Conservation (phyloP, 495 filamentous ascomycete genomes). For the Chaetomium fimeti region DNA sequence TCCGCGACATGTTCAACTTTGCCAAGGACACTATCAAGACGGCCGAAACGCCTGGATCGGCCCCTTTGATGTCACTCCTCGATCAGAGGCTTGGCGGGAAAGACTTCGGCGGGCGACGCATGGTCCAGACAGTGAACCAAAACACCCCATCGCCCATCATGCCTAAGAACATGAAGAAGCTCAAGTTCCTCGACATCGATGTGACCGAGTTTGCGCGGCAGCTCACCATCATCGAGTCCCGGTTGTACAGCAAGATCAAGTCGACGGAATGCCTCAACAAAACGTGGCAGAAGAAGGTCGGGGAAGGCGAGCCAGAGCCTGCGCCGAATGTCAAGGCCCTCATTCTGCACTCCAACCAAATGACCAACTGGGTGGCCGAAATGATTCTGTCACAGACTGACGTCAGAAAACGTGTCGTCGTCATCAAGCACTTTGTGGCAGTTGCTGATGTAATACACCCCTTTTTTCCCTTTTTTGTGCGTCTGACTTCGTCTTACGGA, state of each 20-base stretch:
- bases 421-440: slow-evolving; percentile 97
- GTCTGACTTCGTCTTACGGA: too few species aligned
- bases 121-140: slow-evolving; percentile 79
- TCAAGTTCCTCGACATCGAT: slow-evolving; percentile 98
- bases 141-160: slow-evolving; percentile 83
- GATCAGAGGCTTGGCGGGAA: slow-evolving; percentile 85
- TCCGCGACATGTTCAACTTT: slow-evolving; percentile 85
- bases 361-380: slow-evolving; percentile 99
- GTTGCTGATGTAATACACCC: slow-evolving; percentile 78
- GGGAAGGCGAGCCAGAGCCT: slow-evolving; percentile 77
- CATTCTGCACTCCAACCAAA: slow-evolving; percentile 95
- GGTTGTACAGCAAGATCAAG: slow-evolving; percentile 90
- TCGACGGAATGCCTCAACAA: slow-evolving; percentile 96
- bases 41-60: slow-evolving; percentile 84
- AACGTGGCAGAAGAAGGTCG: slow-evolving; percentile 94
- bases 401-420: slow-evolving; percentile 90
- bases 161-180: slow-evolving; percentile 98
- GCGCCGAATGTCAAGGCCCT: slow-evolving; percentile 92
- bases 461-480: not conserved
- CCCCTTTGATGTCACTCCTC: slow-evolving; percentile 73
- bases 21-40: slow-evolving; percentile 88
- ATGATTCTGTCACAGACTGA: slow-evolving; percentile 95
- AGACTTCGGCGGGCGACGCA: slow-evolving; percentile 78
- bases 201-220: slow-evolving; percentile 93
- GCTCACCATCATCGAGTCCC: slow-evolving; percentile 94